Percentiles rank a stretch among this genome's conserved stretches.
Evolutionary conservation across 2,329 filamentous ascomycete species (phyloP).

Genomic region (Nannizziopsis arthrosporioides): DNA sequence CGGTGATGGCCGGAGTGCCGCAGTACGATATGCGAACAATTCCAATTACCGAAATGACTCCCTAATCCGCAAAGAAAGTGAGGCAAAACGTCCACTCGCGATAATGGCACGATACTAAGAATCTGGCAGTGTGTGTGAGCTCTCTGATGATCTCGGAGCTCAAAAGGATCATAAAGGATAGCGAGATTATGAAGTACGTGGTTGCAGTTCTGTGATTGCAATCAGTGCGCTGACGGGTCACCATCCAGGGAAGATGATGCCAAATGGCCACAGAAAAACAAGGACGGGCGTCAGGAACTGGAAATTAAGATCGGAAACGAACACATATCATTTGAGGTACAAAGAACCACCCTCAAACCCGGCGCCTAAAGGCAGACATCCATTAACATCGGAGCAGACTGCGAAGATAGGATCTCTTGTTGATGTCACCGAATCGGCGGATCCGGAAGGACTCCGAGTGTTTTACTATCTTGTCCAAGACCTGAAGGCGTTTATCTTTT

Average conservation of each 20-base stretch:
- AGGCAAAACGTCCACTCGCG: constrained; percentile 26
- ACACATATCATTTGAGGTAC: constrained; percentile 93
- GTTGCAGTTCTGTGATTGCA: not conserved
- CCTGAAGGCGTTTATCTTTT: constrained; percentile 91
- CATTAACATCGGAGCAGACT: constrained; percentile 47
- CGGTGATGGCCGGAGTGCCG: constrained; percentile 83
- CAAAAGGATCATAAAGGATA: constrained; percentile 91
- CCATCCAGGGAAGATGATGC: constrained; percentile 76
- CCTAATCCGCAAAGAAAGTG: constrained; percentile 98
- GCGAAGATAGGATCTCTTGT: constrained; percentile 96
- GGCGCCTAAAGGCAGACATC: not conserved
- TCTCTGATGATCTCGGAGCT: constrained; percentile 83
- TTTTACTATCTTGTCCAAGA: constrained; percentile 99
- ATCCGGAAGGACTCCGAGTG: constrained; percentile 88
- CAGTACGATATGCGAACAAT: constrained; percentile 96
- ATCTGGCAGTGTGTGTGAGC: constrained; percentile 76
- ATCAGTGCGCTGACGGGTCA: constrained; percentile 19
- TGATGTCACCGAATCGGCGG: constrained; percentile 89
- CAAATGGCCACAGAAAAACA: constrained; percentile 99
- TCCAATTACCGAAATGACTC: constrained; percentile 99
- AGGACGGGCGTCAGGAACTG: constrained; percentile 90
- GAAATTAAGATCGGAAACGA: constrained; percentile 90
- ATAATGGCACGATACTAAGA: constrained; percentile 16
- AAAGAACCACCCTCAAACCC: constrained; percentile 18
- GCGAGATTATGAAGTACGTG: constrained; percentile 90